phyloP scores from a whole-genome alignment of 331 rosid species.

The Acacia pycnantha region DNA sequence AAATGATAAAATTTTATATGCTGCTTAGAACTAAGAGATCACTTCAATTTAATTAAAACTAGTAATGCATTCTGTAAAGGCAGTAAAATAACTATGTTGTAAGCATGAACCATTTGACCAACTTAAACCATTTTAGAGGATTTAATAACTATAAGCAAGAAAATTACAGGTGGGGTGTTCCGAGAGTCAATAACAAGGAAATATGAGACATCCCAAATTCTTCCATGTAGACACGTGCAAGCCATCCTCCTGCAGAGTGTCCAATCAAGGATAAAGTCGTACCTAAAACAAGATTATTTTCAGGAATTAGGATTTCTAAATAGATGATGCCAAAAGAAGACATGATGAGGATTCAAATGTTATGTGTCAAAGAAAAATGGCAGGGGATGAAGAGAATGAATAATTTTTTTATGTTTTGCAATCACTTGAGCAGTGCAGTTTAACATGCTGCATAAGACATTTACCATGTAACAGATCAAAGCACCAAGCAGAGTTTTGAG shows the following conservation, averaged over 20 bases:
- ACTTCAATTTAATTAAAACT: too few relatives aligned
- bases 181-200: slow-evolving; percentile 79
- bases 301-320: slow-evolving; percentile 23
- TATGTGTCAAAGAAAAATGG: background rate
- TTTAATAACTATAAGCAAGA: slow-evolving; percentile 18
- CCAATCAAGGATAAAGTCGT: slow-evolving; percentile 63
- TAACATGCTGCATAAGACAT: background rate
- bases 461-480: background rate
- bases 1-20: too few relatives aligned
- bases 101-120: slow-evolving; percentile 8
- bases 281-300: slow-evolving; percentile 30
- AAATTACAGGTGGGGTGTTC: slow-evolving; percentile 85
- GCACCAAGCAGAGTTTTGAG: background rate
- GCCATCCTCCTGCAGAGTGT: slow-evolving; percentile 98
- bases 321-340: background rate
- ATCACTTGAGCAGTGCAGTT: background rate
- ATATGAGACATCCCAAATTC: slow-evolving; percentile 54
- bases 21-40: too few relatives aligned
- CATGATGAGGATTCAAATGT: background rate
- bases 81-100: background rate
- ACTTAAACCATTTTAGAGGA: background rate
- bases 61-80: background rate
- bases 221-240: slow-evolving; percentile 86
- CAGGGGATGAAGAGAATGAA: background rate
- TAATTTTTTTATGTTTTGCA: background rate